Evolutionary conservation across 192 early-diverging fungal genomes (phyloP).

Genomic region (Spizellomyces sp.): DNA sequence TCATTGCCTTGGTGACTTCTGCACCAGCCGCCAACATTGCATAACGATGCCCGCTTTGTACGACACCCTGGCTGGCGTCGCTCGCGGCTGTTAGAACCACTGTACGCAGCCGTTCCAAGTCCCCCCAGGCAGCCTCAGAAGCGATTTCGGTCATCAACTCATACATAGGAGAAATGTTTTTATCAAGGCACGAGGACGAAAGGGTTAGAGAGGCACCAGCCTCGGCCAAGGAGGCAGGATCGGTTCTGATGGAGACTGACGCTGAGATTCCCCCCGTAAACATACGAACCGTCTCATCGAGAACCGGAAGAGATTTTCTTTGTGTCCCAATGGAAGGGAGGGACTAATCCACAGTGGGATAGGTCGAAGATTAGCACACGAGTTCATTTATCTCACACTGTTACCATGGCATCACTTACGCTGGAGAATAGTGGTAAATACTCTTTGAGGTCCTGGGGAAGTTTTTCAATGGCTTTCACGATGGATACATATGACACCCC

Average conservation of each 20-base stretch:
- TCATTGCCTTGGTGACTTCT: constrained; percentile 62
- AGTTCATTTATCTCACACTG: too few relatives aligned
- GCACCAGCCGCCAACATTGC: constrained; percentile 55
- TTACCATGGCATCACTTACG: constrained; percentile 1
- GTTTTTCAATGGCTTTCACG: constrained; percentile 54
- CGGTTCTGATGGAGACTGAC: constrained; percentile 53
- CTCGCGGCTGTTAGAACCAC: constrained; percentile 71
- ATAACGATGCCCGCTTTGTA: constrained; percentile 79
- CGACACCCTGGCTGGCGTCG: constrained; percentile 76
- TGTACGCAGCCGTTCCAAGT: constrained; percentile 71
- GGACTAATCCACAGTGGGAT: too few relatives aligned
- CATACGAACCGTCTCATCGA: constrained; percentile 85
- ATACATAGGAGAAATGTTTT: constrained; percentile 76
- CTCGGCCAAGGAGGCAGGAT: background rate
- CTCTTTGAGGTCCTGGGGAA: constrained; percentile 12
- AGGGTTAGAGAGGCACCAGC: constrained; percentile 1
- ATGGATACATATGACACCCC: constrained; percentile 88
- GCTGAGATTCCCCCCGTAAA: constrained; percentile 85
- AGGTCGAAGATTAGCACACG: too few relatives aligned
- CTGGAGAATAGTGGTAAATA: constrained; percentile 29
- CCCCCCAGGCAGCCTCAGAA: constrained; percentile 62
- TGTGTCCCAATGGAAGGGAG: constrained; percentile 48
- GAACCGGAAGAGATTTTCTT: constrained; percentile 63
- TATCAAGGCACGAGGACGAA: constrained; percentile 49
- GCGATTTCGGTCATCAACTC: constrained; percentile 71